Conservation (phyloP, 768 basidiomycete genomes). For the Boletus rufocinnamomeus region DNA sequence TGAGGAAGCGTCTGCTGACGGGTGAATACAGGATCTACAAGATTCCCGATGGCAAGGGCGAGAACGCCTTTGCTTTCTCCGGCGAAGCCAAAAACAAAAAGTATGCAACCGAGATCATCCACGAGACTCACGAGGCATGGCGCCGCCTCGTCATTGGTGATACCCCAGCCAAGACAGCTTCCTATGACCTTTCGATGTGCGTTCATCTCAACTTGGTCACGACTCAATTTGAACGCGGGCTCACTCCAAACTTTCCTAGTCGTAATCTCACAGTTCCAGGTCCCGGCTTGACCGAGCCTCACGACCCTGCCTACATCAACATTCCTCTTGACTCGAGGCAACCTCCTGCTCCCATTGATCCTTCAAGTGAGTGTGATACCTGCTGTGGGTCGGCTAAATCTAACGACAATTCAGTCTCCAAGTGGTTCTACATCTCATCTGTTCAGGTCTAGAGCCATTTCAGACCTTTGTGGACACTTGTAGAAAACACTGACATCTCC, state of each 20-base stretch:
- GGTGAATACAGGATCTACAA: constrained; percentile 76
- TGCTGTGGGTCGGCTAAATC: neutral
- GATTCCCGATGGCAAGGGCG: constrained; percentile 93
- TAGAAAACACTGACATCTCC: constrained; percentile 1
- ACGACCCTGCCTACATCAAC: constrained; percentile 61
- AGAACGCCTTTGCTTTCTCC: constrained; percentile 98
- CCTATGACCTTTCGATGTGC: constrained; percentile 84
- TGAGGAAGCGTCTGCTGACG: neutral
- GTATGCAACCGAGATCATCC: constrained; percentile 98
- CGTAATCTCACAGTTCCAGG: constrained; percentile 76
- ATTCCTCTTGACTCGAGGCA: constrained; percentile 80
- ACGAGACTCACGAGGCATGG: constrained; percentile 99
- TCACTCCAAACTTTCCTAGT: constrained; percentile 43
- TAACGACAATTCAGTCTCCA: constrained; percentile 59
- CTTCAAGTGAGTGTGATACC: constrained; percentile 64
- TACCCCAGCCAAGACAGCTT: constrained; percentile 64
- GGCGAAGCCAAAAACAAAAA: constrained; percentile 99
- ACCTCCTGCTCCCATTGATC: constrained; percentile 87
- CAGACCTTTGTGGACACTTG: neutral
- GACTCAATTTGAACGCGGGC: neutral
- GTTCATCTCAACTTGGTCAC: constrained; percentile 30
- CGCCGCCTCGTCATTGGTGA: constrained; percentile 88
- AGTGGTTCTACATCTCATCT: constrained; percentile 95
- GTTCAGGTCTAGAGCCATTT: constrained; percentile 60
- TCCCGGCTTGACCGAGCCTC: constrained; percentile 62